A percentile compares a stretch with the other conserved stretches of the same genome.
These are phyloP conservation scores for Pythium angustatum DNA, from an alignment of 352 stramenopile genomes.

Conservation along the genomic window DNA sequence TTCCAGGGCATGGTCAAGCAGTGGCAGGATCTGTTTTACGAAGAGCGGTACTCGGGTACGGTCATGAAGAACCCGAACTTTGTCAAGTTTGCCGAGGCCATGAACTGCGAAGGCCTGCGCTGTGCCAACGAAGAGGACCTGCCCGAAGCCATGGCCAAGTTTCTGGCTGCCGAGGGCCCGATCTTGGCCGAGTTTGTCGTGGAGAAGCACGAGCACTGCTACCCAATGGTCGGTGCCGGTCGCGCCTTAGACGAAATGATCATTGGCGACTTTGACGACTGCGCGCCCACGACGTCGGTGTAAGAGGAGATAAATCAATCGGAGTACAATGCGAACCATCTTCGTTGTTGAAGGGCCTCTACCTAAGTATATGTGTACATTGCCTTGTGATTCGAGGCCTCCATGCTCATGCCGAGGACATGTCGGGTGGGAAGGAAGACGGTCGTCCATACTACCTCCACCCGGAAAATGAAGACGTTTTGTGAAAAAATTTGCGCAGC, in stretches of 20 bases:
- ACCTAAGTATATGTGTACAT: slow-evolving; percentile 12
- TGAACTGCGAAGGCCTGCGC: slow-evolving; percentile 92
- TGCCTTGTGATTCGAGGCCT: no score
- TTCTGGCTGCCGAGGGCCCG: slow-evolving; percentile 93
- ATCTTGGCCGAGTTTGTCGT: slow-evolving; percentile 94
- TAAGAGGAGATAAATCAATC: no score
- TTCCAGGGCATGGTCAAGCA: slow-evolving; percentile 98
- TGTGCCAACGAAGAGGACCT: slow-evolving; percentile 90
- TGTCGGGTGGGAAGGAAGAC: no score
- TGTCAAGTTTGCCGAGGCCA: slow-evolving; percentile 90
- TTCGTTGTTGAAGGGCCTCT: no score
- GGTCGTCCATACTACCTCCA: no score
- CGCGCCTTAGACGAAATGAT: slow-evolving; percentile 95
- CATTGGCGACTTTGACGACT: slow-evolving; percentile 94
- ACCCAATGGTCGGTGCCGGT: slow-evolving; percentile 93
- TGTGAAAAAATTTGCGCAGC: no score
- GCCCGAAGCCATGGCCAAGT: slow-evolving; percentile 90
- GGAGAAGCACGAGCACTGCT: slow-evolving; percentile 94
- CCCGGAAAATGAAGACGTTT: no score
- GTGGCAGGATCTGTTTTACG: slow-evolving; percentile 97
- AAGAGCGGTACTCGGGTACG: slow-evolving; percentile 91
- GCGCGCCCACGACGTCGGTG: slow-evolving; percentile 88
- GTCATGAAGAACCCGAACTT: slow-evolving; percentile 95
- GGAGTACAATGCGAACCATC: no score
- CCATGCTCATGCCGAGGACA: no score